phyloP scores from a whole-genome alignment of 306 rosid species.

The Styphnolobium japonicum region DNA sequence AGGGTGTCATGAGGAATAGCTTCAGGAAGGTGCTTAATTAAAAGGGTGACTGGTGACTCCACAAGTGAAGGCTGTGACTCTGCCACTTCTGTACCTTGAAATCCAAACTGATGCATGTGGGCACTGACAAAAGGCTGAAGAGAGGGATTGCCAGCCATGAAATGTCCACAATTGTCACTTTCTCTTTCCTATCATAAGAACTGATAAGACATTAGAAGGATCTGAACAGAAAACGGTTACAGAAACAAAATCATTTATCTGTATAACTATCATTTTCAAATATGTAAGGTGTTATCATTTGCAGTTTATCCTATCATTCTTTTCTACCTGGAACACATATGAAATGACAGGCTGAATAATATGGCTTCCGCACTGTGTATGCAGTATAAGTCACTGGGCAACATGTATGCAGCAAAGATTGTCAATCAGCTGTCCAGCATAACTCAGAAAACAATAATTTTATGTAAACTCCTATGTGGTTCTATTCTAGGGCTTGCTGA shows the following conservation, averaged over 20 bases:
- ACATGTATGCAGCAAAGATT: too few relatives aligned
- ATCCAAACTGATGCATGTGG: constrained; percentile 29
- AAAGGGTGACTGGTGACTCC: constrained; percentile 41
- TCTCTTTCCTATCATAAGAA: not conserved
- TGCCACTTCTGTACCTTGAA: constrained; percentile 25
- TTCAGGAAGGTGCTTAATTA: constrained; percentile 74
- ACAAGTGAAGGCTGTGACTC: constrained; percentile 12
- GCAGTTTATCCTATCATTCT: not conserved
- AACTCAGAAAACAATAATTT: not conserved
- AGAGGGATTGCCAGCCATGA: constrained; percentile 7
- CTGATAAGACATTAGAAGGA: not conserved
- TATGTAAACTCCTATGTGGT: not conserved
- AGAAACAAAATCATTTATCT: not conserved
- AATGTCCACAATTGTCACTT: not conserved
- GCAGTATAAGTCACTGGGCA: not conserved
- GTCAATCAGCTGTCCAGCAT: not conserved
- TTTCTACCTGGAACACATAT: not conserved
- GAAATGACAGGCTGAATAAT: not conserved
- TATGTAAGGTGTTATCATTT: not conserved
- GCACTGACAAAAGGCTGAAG: not conserved
- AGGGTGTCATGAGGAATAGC: constrained; percentile 73
- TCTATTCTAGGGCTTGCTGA: too few relatives aligned
- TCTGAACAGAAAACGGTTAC: not conserved
- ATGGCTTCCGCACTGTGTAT: not conserved
- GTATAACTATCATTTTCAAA: not conserved